Percentiles rank a stretch among this genome's conserved stretches.
Conservation (phyloP, 306 rosid genomes). For the Citrullus mucosospermus region DNA sequence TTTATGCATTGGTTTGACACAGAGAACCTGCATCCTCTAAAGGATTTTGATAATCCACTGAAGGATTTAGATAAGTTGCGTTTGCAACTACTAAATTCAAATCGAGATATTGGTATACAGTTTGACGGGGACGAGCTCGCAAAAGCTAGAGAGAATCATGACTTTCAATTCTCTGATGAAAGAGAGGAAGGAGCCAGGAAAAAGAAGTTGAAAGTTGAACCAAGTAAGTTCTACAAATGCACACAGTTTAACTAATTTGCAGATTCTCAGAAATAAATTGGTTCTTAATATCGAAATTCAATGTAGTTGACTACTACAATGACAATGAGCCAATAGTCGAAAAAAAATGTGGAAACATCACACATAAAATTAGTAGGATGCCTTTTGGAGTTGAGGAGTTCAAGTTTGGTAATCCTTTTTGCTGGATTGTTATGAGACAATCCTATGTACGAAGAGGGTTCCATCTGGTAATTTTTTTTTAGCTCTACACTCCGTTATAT, state of each 20-base stretch:
- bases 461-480: conserved; percentile 65
- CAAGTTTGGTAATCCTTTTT: conserved; percentile 81
- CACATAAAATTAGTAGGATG: conserved; percentile 82
- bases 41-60: conserved; percentile 20
- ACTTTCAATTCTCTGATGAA: conserved; percentile 29
- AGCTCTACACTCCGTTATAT: neutral
- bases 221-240: conserved; percentile 27
- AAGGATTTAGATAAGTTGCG: conserved; percentile 25
- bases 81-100: conserved; percentile 19
- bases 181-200: conserved; percentile 27
- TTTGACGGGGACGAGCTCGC: conserved; percentile 44
- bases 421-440: conserved; percentile 86
- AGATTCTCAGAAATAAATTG: neutral
- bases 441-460: conserved; percentile 90
- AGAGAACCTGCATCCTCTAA: conserved; percentile 30
- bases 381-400: conserved; percentile 59
- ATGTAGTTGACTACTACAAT: conserved; percentile 46
- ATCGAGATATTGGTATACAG: conserved; percentile 52
- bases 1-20: conserved; percentile 48
- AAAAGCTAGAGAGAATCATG: conserved; percentile 47
- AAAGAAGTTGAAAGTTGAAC: conserved; percentile 52
- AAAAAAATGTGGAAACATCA: conserved; percentile 56
- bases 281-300: conserved; percentile 9
- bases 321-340: conserved; percentile 29
- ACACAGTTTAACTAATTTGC: conserved; percentile 8